Conservation (phyloP, 2,329 filamentous ascomycete species). For the Orbilia quercus region DNA sequence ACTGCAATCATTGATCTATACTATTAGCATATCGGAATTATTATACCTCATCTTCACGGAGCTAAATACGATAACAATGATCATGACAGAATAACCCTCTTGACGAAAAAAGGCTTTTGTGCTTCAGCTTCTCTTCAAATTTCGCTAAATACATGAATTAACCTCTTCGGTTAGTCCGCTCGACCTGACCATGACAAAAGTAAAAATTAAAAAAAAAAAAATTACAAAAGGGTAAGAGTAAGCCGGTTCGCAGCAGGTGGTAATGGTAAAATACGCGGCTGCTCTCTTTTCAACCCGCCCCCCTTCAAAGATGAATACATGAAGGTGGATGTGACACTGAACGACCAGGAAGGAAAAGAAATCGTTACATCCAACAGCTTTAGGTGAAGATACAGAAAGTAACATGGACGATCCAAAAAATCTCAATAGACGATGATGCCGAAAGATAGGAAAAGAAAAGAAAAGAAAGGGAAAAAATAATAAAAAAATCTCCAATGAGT, state of each 20-base stretch:
- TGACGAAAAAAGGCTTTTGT: not conserved
- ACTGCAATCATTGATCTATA: not conserved
- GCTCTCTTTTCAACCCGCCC: conserved; percentile 1
- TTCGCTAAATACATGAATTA: conserved; percentile 46
- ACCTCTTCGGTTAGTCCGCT: conserved; percentile 16
- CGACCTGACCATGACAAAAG: too few relatives aligned
- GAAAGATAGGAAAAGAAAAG: conserved; percentile 1
- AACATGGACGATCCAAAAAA: conserved; percentile 20
- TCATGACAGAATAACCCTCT: not conserved
- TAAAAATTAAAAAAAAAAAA: conserved; percentile 22
- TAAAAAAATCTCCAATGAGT: too few relatives aligned
- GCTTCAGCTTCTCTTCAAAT: conserved; percentile 1
- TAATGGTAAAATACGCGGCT: conserved; percentile 9
- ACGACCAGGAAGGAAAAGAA: conserved; percentile 29
- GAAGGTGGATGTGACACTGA: conserved; percentile 44
- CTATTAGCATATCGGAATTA: not conserved
- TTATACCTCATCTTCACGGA: not conserved
- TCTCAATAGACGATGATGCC: not conserved
- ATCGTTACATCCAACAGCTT: conserved; percentile 56
- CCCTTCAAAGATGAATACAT: conserved; percentile 12
- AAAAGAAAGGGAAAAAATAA: conserved; percentile 23
- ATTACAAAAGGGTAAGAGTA: conserved; percentile 35
- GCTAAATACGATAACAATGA: not conserved
- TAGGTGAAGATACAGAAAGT: conserved; percentile 20
- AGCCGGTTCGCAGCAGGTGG: conserved; percentile 52